Conservation (phyloP, 2,329 filamentous ascomycete genomes). For the Beauveria asiatica region DNA sequence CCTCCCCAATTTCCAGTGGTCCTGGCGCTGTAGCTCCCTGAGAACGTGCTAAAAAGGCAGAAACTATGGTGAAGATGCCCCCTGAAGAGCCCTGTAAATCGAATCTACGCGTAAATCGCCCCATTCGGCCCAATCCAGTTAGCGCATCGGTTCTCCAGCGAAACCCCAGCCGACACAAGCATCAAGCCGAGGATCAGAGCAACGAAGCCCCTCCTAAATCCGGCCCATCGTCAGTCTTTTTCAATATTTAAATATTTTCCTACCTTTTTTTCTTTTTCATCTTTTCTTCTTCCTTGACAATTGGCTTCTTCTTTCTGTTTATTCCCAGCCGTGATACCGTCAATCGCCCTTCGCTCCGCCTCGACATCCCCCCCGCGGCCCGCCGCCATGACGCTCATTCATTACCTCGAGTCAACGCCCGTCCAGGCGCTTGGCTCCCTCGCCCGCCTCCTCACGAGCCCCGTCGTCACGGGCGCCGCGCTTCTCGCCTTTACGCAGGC, state of each 20-base stretch:
- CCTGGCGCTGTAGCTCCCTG: neutral
- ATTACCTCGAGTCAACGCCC: conserved; percentile 13
- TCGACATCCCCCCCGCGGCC: neutral
- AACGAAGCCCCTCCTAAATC: neutral
- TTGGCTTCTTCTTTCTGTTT: neutral
- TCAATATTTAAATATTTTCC: neutral
- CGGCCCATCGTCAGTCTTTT: neutral
- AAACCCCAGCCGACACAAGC: neutral
- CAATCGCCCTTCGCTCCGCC: neutral
- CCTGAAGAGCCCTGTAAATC: neutral
- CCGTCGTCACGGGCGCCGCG: conserved; percentile 14
- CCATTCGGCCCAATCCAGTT: neutral
- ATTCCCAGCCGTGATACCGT: neutral
- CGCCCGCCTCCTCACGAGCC: conserved; percentile 11
- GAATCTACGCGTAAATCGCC: neutral
- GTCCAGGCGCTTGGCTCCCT: conserved; percentile 9
- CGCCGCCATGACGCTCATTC: neutral
- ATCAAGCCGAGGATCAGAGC: conserved; percentile 2
- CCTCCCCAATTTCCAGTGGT: too few species aligned
- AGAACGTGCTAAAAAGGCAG: too few species aligned
- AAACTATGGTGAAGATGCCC: neutral
- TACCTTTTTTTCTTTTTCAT: neutral
- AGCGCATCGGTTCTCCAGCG: neutral
- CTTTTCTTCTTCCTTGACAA: neutral
- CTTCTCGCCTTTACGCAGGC: conserved; percentile 12